A percentile compares a stretch with the other conserved stretches of the same genome.
Conservation (phyloP, 2,329 filamentous ascomycete species). For the Aureobasidium sp. region DNA sequence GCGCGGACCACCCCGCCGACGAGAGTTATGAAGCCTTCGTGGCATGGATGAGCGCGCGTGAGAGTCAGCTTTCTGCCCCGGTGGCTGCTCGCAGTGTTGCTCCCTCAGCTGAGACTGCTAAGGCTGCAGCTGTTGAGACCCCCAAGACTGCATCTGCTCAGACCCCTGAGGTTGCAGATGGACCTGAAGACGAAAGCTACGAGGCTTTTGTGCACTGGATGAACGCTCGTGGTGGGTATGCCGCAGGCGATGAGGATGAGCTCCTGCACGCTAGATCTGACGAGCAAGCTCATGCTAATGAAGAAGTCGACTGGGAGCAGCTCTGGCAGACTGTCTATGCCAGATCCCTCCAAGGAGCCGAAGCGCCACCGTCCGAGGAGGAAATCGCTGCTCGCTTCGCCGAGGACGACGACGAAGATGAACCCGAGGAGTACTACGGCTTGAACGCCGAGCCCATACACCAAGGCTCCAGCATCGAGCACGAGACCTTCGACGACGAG, state of each 20-base stretch:
- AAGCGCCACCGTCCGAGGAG: neutral
- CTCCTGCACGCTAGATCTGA: neutral
- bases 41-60: neutral
- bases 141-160: too few relatives aligned
- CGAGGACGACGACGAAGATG: neutral
- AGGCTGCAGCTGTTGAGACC: too few relatives aligned
- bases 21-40: neutral
- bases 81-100: too few relatives aligned
- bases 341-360: neutral
- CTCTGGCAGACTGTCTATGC: too few relatives aligned
- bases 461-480: neutral
- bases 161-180: too few relatives aligned
- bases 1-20: neutral
- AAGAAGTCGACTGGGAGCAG: neutral
- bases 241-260: neutral
- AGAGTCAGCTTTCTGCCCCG: too few relatives aligned
- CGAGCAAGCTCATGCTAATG: neutral
- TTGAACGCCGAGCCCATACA: neutral
- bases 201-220: neutral
- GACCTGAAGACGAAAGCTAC: neutral
- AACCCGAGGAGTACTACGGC: neutral
- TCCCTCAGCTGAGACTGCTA: too few relatives aligned
- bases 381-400: neutral
- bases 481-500: neutral
- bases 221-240: neutral